Base-by-base conservation (phyloP, 208 protist species). In the Leptomonas seymouri region DNA sequence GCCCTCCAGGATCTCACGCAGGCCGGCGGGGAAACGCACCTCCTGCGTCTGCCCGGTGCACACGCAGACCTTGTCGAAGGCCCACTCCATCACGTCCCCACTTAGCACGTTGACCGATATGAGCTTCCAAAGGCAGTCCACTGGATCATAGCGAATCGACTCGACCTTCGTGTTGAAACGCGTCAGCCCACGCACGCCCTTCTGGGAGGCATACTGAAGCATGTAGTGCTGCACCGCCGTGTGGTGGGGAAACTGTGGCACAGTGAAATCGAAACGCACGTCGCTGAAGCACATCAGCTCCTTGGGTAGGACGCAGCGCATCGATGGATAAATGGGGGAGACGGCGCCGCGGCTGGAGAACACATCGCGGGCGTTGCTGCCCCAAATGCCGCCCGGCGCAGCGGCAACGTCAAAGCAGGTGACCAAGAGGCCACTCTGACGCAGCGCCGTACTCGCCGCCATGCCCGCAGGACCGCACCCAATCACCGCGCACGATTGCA, bases 131-230 rank as follows among this genome's bases (percentile, higher is more conserved):
- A 85, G 30, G 2, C 59, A 49, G 42, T 74, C 75, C 12, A 23
- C 46, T 7, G 53, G 51, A 36, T 92, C 83, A 42, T 75, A 86
- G 2, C 89, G 92, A 7, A 82, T 80, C 8, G 88, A 93, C 78
- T 94, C 84, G 23, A 95, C 87, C 50, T 95, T 95, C 18, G 92
- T 95, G 78, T 95, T 94, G 79, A 93, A 95, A 7, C 92, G 89
- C 41, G 87, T 92, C 51, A 94, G 67, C 21, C 72, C 79, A 14
- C 76, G 74, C 5, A 94, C 67, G 3, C 92, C 92, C 58, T 90
- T 93, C 62, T 70, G 64, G 21, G 80, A 74, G 36, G 84, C 89
- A 62, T 88, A 93, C 62, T 76, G 80, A 30, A 88, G 71, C 67
- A 97, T 73, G 64, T 97, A 97, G 50, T 86, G 80, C 42, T 78